Conservation (phyloP, 176 grass and related monocot species). For the Aegilops umbellulata region DNA sequence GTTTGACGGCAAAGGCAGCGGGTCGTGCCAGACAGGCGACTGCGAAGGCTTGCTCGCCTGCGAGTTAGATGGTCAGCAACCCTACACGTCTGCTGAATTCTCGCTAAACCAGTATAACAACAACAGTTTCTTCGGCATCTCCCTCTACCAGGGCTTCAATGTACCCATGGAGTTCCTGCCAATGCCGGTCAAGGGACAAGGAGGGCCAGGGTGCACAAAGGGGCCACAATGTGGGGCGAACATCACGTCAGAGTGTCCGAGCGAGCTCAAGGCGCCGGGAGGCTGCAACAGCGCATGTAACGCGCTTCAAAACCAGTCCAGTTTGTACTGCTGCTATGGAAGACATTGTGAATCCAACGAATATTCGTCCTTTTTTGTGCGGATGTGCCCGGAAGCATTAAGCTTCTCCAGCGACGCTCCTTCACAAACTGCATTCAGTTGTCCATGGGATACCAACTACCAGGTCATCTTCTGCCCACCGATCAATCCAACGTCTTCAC, state of each 20-base stretch:
- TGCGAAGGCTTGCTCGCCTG: neutral
- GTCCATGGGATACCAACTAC: neutral
- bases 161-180: slow-evolving; percentile 48
- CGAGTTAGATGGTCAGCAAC: neutral
- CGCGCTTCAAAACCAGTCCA: too few species aligned
- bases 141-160: slow-evolving; percentile 44
- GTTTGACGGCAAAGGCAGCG: neutral
- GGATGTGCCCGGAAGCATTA: slow-evolving; percentile 21
- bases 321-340: slow-evolving; percentile 18
- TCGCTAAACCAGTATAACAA: neutral
- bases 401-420: neutral
- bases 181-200: neutral
- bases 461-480: slow-evolving; percentile 36
- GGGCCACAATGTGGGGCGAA: neutral
- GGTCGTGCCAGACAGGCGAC: slow-evolving; percentile 33
- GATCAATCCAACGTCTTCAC: neutral
- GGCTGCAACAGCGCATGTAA: slow-evolving; percentile 35
- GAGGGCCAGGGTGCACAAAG: neutral
- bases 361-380: slow-evolving; percentile 32
- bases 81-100: neutral
- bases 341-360: neutral
- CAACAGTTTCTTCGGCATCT: slow-evolving; percentile 18
- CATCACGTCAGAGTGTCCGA: slow-evolving; percentile 30
- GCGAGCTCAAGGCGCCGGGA: slow-evolving; percentile 18
- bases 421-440: neutral